Base-by-base conservation (phyloP, 371 early-diverging fungal species). In the Dichotomocladium elegans region DNA sequence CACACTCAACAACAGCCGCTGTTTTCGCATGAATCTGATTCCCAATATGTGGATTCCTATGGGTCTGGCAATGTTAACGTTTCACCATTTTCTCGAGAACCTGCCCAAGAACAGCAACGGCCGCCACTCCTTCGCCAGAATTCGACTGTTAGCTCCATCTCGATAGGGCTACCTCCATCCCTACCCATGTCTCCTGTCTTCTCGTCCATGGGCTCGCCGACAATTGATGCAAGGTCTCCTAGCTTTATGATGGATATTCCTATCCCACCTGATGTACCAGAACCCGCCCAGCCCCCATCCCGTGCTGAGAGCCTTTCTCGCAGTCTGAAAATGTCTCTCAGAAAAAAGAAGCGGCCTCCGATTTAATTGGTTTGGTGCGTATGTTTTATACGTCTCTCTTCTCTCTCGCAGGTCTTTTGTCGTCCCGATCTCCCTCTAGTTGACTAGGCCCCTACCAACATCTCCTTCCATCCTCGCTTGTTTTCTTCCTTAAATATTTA, bases 291-390 rank as follows among this genome's bases (percentile, higher is more conserved):
- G 12, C 51, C 63, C 8, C 54, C 63, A 41, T 74, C 75, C 3
- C 51, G 72, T 37, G 71, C 75, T 34, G 75, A 74, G 51, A 74
- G 69, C 35, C 42, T 74, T 24, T 74, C 75, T 4, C 66, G 75
- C 22, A 64, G 67, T 5, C 44, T 74, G n/a, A 74, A 74, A 53
- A 68, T 74, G 61, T 64, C 72, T 11, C 54, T 75, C 33, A 65
- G 68, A 22, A 74, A 70, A 56, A 74, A 74, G 40, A 62, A 66
- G 34, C 61, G 74, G 17, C 21, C 47, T 35, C 19, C 26, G 2
- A 37, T 7, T 15, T 37, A 15, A 37, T n/a, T n/a, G n/a, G n/a
- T n/a, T n/a, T n/a, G n/a, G n/a, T n/a, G n/a, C n/a, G n/a, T n/a
- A n/a, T n/a, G n/a, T n/a, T n/a, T n/a, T n/a, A n/a, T n/a, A n/a